Evolutionary conservation across 2,329 filamentous ascomycete species (phyloP).

Genomic region (Paecilomyces dactylethromorphus): DNA sequence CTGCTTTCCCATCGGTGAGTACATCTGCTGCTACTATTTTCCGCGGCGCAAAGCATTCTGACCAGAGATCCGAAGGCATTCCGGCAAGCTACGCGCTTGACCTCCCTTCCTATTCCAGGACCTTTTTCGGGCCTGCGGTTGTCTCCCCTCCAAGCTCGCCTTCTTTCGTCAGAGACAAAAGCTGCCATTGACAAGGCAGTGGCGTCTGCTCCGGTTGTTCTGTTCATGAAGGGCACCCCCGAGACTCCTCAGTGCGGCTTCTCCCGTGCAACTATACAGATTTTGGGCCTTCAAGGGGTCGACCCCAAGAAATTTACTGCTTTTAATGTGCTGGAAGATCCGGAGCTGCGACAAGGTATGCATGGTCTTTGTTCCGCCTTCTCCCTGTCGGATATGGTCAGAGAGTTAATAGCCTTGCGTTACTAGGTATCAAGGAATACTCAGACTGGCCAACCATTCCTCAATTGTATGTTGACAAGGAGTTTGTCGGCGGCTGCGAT

Average conservation of each 20-base stretch:
- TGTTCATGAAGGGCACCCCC: slow-evolving; percentile 99
- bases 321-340: slow-evolving; percentile 92
- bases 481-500: slow-evolving; percentile 96
- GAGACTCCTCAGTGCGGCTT: slow-evolving; percentile 96
- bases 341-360: slow-evolving; percentile 73
- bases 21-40: background rate
- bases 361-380: slow-evolving; percentile 3
- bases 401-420: background rate
- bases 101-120: slow-evolving; percentile 11
- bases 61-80: slow-evolving; percentile 15
- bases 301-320: slow-evolving; percentile 95
- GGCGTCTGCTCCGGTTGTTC: slow-evolving; percentile 77
- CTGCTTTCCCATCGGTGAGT: background rate
- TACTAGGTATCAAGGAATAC: slow-evolving; percentile 90
- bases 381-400: background rate
- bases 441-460: slow-evolving; percentile 99
- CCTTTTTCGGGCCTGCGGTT: slow-evolving; percentile 30
- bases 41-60: background rate
- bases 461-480: slow-evolving; percentile 89
- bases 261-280: slow-evolving; percentile 89
- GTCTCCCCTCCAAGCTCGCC: slow-evolving; percentile 43
- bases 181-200: slow-evolving; percentile 88
- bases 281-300: slow-evolving; percentile 88
- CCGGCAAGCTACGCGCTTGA: slow-evolving; percentile 22
- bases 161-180: slow-evolving; percentile 73